Evolutionary conservation across 2,329 filamentous ascomycete species (phyloP).

Genomic region (Exserohilum rostratum): DNA sequence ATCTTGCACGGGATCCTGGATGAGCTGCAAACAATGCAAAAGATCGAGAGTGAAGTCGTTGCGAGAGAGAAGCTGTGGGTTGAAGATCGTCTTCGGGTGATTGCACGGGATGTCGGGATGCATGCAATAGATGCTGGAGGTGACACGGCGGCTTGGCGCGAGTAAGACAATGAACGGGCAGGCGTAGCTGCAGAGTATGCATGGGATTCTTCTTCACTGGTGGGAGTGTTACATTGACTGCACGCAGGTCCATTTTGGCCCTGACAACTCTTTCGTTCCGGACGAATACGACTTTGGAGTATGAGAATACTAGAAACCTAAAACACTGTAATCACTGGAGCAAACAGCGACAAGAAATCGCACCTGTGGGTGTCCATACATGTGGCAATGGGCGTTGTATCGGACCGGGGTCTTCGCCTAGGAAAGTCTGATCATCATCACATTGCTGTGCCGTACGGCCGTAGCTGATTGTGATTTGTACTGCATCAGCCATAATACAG

Average conservation of each 20-base stretch:
- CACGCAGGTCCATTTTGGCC: too few species aligned
- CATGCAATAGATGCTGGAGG: constrained; percentile 18
- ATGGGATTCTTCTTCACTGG: not conserved
- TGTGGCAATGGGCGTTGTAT: too few species aligned
- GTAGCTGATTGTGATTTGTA: not conserved
- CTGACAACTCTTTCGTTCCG: too few species aligned
- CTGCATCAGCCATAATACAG: not conserved
- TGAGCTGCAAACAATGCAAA: constrained; percentile 44
- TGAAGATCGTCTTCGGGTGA: constrained; percentile 38
- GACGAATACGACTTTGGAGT: not conserved
- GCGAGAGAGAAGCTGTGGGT: constrained; percentile 45
- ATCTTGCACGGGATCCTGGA: constrained; percentile 40
- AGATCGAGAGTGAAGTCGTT: constrained; percentile 40
- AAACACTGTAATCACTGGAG: not conserved
- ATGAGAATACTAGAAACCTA: not conserved
- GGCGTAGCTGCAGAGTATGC: not conserved
- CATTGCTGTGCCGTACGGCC: not conserved
- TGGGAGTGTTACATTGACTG: too few species aligned
- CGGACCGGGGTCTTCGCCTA: not conserved
- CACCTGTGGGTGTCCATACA: not conserved
- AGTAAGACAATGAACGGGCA: constrained; percentile 7
- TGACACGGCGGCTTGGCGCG: constrained; percentile 35
- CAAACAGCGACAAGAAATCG: not conserved
- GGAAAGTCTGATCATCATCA: not conserved
- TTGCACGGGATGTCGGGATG: constrained; percentile 27